A percentile compares a stretch with the other conserved stretches of the same genome.
Evolutionary conservation across 1,139 yeast species (phyloP).

Genomic region (Protomyces arabidopsidicola): DNA sequence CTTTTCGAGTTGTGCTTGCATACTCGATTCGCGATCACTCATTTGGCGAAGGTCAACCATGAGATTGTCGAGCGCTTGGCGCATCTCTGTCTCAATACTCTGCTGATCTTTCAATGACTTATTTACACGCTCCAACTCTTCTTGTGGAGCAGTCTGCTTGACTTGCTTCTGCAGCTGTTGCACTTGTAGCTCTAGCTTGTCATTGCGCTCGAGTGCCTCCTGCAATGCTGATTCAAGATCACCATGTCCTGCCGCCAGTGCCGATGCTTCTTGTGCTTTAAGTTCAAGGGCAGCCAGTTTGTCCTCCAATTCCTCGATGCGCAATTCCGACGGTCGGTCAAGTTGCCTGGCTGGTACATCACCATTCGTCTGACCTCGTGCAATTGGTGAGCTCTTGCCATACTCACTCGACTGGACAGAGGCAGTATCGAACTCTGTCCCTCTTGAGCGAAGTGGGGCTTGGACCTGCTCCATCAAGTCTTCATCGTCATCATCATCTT

Average conservation of each 20-base stretch:
- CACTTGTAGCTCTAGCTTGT: constrained; percentile 6
- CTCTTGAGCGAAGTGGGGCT: not conserved
- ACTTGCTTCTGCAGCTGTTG: not conserved
- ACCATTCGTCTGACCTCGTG: constrained; percentile 40
- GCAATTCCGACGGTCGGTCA: not conserved
- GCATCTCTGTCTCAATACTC: constrained; percentile 42
- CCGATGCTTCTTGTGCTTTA: constrained; percentile 4
- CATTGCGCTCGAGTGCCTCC: constrained; percentile 8
- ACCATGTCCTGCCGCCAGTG: not conserved
- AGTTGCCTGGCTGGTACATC: constrained; percentile 40
- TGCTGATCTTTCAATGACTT: constrained; percentile 41
- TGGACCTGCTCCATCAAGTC: not conserved
- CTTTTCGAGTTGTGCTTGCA: constrained; percentile 35
- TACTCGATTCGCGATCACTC: constrained; percentile 37
- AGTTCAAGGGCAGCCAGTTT: not conserved
- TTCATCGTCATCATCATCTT: constrained; percentile 66
- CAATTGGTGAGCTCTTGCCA: constrained; percentile 41
- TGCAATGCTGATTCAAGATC: constrained; percentile 18
- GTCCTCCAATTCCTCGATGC: not conserved
- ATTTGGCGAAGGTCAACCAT: constrained; percentile 43
- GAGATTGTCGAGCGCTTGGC: constrained; percentile 44
- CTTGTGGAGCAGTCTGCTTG: constrained; percentile 9
- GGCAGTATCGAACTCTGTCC: not conserved
- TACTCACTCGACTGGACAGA: constrained; percentile 5
- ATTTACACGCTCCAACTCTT: constrained; percentile 27